Evolutionary conservation across 306 rosid genomes (phyloP).

Genomic region (Hippophae gyantsensis): DNA sequence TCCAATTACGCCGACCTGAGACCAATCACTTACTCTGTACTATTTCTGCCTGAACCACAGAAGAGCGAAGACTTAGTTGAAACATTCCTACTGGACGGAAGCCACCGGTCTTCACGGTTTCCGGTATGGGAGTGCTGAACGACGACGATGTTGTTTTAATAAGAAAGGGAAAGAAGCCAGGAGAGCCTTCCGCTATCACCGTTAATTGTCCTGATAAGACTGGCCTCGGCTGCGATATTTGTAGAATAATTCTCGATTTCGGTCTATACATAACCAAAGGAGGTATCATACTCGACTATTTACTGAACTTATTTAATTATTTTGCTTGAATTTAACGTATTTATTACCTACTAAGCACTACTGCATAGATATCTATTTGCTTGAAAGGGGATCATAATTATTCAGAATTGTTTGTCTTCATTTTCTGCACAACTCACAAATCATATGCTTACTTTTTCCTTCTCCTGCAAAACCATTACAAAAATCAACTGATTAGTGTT

Average conservation of each 20-base stretch:
- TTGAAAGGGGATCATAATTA: too few relatives aligned
- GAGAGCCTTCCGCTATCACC: conserved; percentile 48
- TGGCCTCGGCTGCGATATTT: conserved; percentile 69
- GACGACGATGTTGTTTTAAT: conserved; percentile 64
- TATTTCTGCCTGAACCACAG: too few relatives aligned
- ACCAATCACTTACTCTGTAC: too few relatives aligned
- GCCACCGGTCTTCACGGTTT: neutral
- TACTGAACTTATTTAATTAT: too few relatives aligned
- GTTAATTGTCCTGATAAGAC: conserved; percentile 69
- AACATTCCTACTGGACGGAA: neutral
- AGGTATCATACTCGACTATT: conserved; percentile 22
- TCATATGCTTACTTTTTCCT: too few relatives aligned
- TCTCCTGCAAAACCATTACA: too few relatives aligned
- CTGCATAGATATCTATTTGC: too few relatives aligned
- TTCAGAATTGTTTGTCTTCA: too few relatives aligned
- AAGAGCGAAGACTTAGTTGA: neutral
- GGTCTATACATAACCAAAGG: conserved; percentile 61
- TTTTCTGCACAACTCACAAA: too few relatives aligned
- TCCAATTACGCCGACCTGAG: too few relatives aligned
- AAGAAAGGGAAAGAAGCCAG: conserved; percentile 25
- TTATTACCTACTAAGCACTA: neutral
- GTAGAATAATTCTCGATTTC: conserved; percentile 54
- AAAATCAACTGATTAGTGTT: too few relatives aligned
- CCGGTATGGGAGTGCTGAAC: conserved; percentile 32
- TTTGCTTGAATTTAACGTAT: neutral